Percentiles rank a stretch among this genome's conserved stretches.
phyloP scores from a whole-genome alignment of 2,329 filamentous ascomycete species.

The Volutella citrinella region DNA sequence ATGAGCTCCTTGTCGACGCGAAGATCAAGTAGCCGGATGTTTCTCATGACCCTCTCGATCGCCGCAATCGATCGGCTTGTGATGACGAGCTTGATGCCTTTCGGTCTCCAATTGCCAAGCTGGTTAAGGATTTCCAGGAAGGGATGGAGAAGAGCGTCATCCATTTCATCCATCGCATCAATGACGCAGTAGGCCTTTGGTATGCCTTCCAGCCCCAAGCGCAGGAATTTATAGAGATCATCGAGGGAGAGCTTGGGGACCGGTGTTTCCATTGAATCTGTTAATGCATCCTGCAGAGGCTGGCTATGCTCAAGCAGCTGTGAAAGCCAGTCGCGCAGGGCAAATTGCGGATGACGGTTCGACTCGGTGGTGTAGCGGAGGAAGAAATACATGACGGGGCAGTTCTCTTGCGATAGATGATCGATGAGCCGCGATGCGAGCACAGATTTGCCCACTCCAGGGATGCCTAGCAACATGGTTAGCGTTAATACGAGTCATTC shows the following conservation, averaged over 20 bases:
- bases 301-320: conserved; percentile 29
- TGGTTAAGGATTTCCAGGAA: conserved; percentile 30
- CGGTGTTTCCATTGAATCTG: conserved; percentile 5
- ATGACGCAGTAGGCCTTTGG: conserved; percentile 34
- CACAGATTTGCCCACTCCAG: conserved; percentile 35
- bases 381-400: conserved; percentile 33
- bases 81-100: conserved; percentile 36
- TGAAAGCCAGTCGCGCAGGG: conserved; percentile 31
- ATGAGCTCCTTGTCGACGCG: conserved; percentile 33
- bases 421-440: conserved; percentile 23
- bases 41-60: conserved; percentile 26
- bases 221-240: conserved; percentile 27
- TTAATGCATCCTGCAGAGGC: conserved; percentile 22
- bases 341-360: conserved; percentile 25
- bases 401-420: conserved; percentile 6
- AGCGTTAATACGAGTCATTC: too few relatives aligned
- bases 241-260: conserved; percentile 9
- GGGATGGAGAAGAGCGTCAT: conserved; percentile 26
- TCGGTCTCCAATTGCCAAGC: conserved; percentile 28
- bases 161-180: conserved; percentile 45
- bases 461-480: conserved; percentile 31
- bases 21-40: conserved; percentile 23
- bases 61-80: conserved; percentile 35
- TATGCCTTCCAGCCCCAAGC: conserved; percentile 10
- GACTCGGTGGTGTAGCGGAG: conserved; percentile 35